Percentiles rank a stretch among this genome's conserved stretches.
phyloP scores from a whole-genome alignment of 768 basidiomycete species.

The Podaxis rugospora region DNA sequence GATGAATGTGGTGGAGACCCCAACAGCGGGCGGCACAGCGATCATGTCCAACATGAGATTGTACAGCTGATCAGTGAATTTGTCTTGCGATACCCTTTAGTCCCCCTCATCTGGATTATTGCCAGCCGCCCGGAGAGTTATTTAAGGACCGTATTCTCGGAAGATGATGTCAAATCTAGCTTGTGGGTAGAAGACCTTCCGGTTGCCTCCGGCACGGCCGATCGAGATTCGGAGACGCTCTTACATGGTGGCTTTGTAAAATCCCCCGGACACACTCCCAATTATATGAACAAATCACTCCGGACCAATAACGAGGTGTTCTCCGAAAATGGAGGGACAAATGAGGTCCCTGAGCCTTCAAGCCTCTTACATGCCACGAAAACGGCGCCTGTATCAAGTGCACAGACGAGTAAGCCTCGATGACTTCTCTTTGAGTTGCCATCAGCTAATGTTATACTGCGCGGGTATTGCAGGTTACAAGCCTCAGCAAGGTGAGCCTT shows the following conservation, averaged over 20 bases:
- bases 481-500: no score
- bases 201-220: conserved; percentile 11
- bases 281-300: neutral
- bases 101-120: conserved; percentile 12
- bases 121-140: conserved; percentile 23
- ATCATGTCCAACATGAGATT: conserved; percentile 14
- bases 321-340: neutral
- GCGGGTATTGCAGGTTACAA: no score
- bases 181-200: conserved; percentile 5
- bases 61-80: conserved; percentile 9
- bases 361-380: no score
- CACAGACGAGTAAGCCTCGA: no score
- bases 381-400: no score
- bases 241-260: conserved; percentile 9
- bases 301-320: conserved; percentile 14
- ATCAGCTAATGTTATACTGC: no score
- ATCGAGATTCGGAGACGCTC: conserved; percentile 16
- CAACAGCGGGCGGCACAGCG: neutral
- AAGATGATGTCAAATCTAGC: neutral
- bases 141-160: conserved; percentile 14
- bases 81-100: conserved; percentile 7
- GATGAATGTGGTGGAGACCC: neutral
- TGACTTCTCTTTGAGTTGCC: no score
- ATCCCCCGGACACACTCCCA: conserved; percentile 6
- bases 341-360: no score